These are phyloP conservation scores for Lunularia cruciata DNA, from an alignment of 225 moss, liverwort and hornwort genomes.

Conservation along the genomic window DNA sequence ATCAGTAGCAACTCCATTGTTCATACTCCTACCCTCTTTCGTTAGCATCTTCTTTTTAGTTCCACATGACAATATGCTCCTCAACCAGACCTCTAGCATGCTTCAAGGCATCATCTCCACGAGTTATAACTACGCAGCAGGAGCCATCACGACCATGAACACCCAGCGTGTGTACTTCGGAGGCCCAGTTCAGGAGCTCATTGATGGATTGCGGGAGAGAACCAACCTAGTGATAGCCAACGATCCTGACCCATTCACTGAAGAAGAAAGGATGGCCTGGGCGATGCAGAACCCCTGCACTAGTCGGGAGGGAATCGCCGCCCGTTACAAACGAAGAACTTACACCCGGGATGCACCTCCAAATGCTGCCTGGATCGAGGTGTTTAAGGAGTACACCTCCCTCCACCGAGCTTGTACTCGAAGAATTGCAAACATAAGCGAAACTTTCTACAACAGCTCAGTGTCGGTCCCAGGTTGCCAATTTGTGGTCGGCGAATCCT, in stretches of 20 bases:
- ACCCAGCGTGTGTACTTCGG: neutral
- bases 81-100: slow-evolving; percentile 3
- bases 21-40: neutral
- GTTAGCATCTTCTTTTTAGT: neutral
- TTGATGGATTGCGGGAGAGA: neutral
- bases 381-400: slow-evolving; percentile 34
- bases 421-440: slow-evolving; percentile 26
- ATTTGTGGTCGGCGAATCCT: slow-evolving; percentile 35
- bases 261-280: neutral
- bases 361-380: slow-evolving; percentile 28
- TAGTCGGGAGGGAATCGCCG: slow-evolving; percentile 28
- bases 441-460: slow-evolving; percentile 22
- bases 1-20: neutral
- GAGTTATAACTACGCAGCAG: neutral
- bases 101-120: slow-evolving; percentile 1
- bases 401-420: slow-evolving; percentile 41
- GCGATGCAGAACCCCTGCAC: slow-evolving; percentile 25
- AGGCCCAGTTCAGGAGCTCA: neutral
- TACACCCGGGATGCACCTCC: slow-evolving; percentile 19
- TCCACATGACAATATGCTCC: neutral
- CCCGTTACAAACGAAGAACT: slow-evolving; percentile 31
- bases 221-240: neutral
- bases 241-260: neutral
- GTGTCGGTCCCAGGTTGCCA: slow-evolving; percentile 32
- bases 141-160: too few relatives aligned